Evolutionary conservation across 116 monocot genomes (phyloP), one percentile per base, ranked within the genome.

Genomic region (Thalassia testudinum): DNA sequence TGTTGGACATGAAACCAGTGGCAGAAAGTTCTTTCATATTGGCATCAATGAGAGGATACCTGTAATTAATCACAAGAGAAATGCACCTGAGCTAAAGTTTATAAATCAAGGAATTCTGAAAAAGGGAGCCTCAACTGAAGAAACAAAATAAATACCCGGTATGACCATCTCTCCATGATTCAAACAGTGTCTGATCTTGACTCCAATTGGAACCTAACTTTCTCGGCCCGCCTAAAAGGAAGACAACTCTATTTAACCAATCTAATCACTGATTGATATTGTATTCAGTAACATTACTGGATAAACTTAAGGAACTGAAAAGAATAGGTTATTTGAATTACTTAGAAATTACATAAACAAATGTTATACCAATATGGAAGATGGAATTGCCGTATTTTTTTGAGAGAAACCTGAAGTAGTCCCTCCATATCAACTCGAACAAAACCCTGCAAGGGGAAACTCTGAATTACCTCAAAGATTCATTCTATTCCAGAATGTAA

Each of bases 341-440:
- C 4, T 15, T 7, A 45, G 45, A 45, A 2, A 45, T 4, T 7
- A 15, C 45, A 43, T 13, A 61, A 50, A 48, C 29, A 20, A 21
- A 34, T 20, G 19, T 13, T 27, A n/a, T 42, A 93, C 87, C 93
- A 50, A 78, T 37, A 63, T 93, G 93, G 52, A 93, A 93, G 58
- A 93, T 87, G 27, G 83, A 80, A 58, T 80, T 83, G 27, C 87
- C 83, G 51, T 78, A 78, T 66, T 93, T 93, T 20, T 69, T 66
- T 29, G 87, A 87, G 52, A 87, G 57, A 43, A 93, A 87, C 60
- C 80, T 83, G 73, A 93, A 93, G 56, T 93, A 93, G 57, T 93
- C 93, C 61, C 93, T 80, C 93, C 93, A 93, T 69, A 87, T 83
- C 68, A 93, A 70, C 70, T 87, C 93, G 69, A 93, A 93, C 54